phyloP scores from a whole-genome alignment of 1,284 basidiomycete genomes.

The Stereum hirsutum region DNA sequence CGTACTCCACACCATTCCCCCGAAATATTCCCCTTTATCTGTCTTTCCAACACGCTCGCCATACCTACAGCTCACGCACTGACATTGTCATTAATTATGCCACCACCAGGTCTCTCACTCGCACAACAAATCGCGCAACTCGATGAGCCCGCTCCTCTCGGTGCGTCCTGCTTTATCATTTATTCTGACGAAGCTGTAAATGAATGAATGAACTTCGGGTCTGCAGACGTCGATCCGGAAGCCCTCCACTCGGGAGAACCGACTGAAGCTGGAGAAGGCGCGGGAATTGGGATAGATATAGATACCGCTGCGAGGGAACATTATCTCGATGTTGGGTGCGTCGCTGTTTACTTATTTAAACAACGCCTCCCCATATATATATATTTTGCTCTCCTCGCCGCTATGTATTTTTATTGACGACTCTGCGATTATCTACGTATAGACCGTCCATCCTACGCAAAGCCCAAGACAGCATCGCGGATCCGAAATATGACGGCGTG shows the following conservation, averaged over 20 bases:
- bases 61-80: too few relatives aligned
- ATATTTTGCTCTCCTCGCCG: too few relatives aligned
- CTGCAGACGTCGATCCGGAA: slow-evolving; percentile 73
- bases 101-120: slow-evolving; percentile 55
- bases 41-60: background rate
- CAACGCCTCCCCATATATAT: too few relatives aligned
- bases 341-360: slow-evolving; percentile 9
- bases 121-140: slow-evolving; percentile 79
- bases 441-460: slow-evolving; percentile 67
- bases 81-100: too few relatives aligned
- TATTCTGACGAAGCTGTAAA: slow-evolving; percentile 11
- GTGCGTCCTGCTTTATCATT: slow-evolving; percentile 27
- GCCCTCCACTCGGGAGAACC: slow-evolving; percentile 16
- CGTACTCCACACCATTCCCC: slow-evolving; percentile 7
- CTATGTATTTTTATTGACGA: slow-evolving; percentile 9
- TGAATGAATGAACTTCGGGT: slow-evolving; percentile 9
- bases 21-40: slow-evolving; percentile 11
- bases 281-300: too few relatives aligned
- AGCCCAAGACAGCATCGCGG: slow-evolving; percentile 48
- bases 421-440: slow-evolving; percentile 4
- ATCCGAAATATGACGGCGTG: slow-evolving; percentile 71
- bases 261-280: too few relatives aligned
- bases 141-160: slow-evolving; percentile 58
- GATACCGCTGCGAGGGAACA: slow-evolving; percentile 50
- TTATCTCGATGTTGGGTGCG: slow-evolving; percentile 78